Base-by-base conservation (phyloP, 2,329 filamentous ascomycete species). In the Ilyonectria destructans region DNA sequence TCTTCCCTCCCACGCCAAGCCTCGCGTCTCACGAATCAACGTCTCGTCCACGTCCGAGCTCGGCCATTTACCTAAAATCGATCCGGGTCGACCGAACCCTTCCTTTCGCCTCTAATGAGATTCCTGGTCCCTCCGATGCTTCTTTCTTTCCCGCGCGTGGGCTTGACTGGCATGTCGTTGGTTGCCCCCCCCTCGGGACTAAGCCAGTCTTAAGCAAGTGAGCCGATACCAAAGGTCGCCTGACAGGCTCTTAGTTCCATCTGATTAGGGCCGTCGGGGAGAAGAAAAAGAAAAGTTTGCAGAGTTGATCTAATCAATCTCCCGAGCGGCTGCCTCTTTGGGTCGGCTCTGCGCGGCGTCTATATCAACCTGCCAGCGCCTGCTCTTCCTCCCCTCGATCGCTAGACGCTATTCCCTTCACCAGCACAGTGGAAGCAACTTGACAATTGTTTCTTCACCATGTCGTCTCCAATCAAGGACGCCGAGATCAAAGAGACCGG, bases 271-370 rank as follows among this genome's bases (percentile, higher is more conserved):
- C 35, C 54, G 4, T 23, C 33, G 4, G 4, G 26, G 17, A 29
- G 9, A 23, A 55, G 12, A 37, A 45, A 40, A 55, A 17, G 29
- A 19, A 13, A 21, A 55, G 15, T 40, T 33, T 37, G 17, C 46
- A 40, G 31, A 43, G 26, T 48, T 52, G 63, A 64, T 67, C 65
- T 67, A 59, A 67, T 67, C 65, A 67, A 67, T 67, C 65, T 67
- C n/a, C 29, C 10, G 10, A 54, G 40, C 40, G 40, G 40, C 15
- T 43, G 40, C 40, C 40, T 43, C 40, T 43, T 52, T 55, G 60
- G 45, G 55, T 7, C 31, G 10, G 6, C 49, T 31, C 13, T 37
- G 17, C 8, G 15, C 21, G 9, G 54, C 33, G 40, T 58, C 58
- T 56, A 67, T 67, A 67, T 63, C 55, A 58, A 67, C 33, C 48